These are phyloP conservation scores for Phytophthora podocarpi DNA, from an alignment of 352 stramenopile genomes.

Conservation along the genomic window DNA sequence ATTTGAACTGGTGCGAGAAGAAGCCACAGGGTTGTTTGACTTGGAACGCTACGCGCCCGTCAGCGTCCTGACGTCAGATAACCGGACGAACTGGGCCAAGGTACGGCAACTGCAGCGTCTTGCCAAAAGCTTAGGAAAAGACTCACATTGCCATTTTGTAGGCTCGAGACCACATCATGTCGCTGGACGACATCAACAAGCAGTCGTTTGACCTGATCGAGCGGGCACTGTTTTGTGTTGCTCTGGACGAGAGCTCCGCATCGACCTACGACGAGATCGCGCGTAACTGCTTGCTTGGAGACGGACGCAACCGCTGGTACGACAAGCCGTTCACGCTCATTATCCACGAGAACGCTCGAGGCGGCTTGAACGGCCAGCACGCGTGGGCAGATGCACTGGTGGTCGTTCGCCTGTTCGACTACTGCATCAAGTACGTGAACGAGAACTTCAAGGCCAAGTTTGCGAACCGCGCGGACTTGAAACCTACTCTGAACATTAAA, in stretches of 20 bases:
- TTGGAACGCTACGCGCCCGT: conserved; percentile 88
- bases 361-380: conserved; percentile 96
- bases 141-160: conserved; percentile 12
- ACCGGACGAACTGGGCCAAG: conserved; percentile 95
- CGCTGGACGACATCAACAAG: conserved; percentile 88
- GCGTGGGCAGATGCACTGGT: conserved; percentile 97
- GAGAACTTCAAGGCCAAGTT: conserved; percentile 91
- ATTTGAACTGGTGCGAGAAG: conserved; percentile 85
- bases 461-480: conserved; percentile 69
- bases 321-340: conserved; percentile 98
- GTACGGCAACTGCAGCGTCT: conserved; percentile 40
- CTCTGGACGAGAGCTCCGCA: conserved; percentile 89
- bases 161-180: conserved; percentile 81
- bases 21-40: conserved; percentile 87
- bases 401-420: conserved; percentile 94
- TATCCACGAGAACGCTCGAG: conserved; percentile 96
- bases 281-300: conserved; percentile 82
- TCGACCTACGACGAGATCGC: conserved; percentile 87
- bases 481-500: conserved; percentile 66
- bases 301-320: conserved; percentile 97
- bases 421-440: conserved; percentile 92
- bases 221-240: conserved; percentile 93
- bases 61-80: conserved; percentile 94
- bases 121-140: background rate
- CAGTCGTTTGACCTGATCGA: conserved; percentile 94